These are phyloP conservation scores for Oxytropis ochrocephala DNA, from an alignment of 306 rosid species.

Conservation along the genomic window DNA sequence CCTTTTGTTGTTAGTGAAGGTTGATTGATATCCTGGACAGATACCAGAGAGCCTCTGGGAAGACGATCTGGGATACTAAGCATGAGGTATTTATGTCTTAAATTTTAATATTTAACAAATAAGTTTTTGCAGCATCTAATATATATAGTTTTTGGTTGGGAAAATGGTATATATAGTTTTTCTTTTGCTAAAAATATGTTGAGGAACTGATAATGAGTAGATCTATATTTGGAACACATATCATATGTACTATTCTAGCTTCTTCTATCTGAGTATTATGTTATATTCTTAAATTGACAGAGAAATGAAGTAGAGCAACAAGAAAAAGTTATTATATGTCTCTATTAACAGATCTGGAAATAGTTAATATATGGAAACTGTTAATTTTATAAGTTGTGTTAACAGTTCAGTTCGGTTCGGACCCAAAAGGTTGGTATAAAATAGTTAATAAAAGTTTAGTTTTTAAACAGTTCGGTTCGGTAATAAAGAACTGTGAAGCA, in stretches of 20 bases:
- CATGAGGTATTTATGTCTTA: slow-evolving; percentile 92
- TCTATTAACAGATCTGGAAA: too few relatives aligned
- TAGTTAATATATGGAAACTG: too few relatives aligned
- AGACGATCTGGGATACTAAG: slow-evolving; percentile 79
- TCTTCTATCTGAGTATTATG: slow-evolving; percentile 5
- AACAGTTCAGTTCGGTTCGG: too few relatives aligned
- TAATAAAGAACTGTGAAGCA: too few relatives aligned
- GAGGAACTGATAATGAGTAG: slow-evolving; percentile 38
- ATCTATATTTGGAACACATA: slow-evolving; percentile 54
- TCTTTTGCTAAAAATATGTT: slow-evolving; percentile 41
- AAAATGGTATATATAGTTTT: not conserved
- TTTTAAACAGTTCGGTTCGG: too few relatives aligned
- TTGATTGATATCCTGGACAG: slow-evolving; percentile 53
- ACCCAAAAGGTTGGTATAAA: too few relatives aligned
- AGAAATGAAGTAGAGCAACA: too few relatives aligned
- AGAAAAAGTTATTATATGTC: too few relatives aligned
- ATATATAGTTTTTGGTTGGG: slow-evolving; percentile 7
- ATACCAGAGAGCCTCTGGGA: slow-evolving; percentile 62
- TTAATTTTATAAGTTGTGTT: too few relatives aligned
- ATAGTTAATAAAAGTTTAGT: too few relatives aligned
- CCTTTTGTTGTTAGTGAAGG: slow-evolving; percentile 32
- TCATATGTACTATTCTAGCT: not conserved
- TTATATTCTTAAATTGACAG: slow-evolving; percentile 4
- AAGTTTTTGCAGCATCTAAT: too few relatives aligned
- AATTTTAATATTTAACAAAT: too few relatives aligned